Conservation (phyloP, 495 filamentous ascomycete genomes). For the Lepraria neglecta region DNA sequence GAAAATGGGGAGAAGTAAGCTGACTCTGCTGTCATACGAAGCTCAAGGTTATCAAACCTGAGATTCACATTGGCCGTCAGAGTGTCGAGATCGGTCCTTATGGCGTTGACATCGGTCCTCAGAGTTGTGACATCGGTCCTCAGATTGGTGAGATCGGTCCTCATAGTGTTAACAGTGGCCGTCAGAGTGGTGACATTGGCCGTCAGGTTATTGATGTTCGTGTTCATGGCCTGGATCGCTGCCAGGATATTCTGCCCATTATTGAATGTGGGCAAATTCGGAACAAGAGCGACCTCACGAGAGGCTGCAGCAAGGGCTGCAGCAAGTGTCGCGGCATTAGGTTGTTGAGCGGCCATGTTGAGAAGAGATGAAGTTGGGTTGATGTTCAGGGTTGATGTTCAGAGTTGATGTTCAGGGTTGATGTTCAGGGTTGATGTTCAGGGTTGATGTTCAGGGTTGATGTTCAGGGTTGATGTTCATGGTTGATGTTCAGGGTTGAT, state of each 20-base stretch:
- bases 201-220: constrained; percentile 4
- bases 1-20: constrained; percentile 3
- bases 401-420: too few relatives aligned
- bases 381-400: too few relatives aligned
- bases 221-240: neutral
- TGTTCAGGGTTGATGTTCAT: too few relatives aligned
- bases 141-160: neutral
- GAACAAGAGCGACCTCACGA: constrained; percentile 9
- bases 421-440: too few relatives aligned
- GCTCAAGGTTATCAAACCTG: constrained; percentile 5
- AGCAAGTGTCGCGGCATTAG: neutral
- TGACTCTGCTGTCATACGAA: constrained; percentile 1
- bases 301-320: neutral
- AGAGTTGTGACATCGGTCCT: too few relatives aligned
- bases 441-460: too few relatives aligned
- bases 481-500: too few relatives aligned
- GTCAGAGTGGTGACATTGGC: too few relatives aligned
- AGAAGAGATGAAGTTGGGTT: neutral
- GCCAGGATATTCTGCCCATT: neutral
- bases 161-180: neutral
- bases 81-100: too few relatives aligned
- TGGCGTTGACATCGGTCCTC: neutral
- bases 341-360: neutral
- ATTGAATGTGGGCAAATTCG: constrained; percentile 8
- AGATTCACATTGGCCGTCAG: too few relatives aligned